phyloP scores from a whole-genome alignment of 768 basidiomycete genomes.

The Trametes cingulata region DNA sequence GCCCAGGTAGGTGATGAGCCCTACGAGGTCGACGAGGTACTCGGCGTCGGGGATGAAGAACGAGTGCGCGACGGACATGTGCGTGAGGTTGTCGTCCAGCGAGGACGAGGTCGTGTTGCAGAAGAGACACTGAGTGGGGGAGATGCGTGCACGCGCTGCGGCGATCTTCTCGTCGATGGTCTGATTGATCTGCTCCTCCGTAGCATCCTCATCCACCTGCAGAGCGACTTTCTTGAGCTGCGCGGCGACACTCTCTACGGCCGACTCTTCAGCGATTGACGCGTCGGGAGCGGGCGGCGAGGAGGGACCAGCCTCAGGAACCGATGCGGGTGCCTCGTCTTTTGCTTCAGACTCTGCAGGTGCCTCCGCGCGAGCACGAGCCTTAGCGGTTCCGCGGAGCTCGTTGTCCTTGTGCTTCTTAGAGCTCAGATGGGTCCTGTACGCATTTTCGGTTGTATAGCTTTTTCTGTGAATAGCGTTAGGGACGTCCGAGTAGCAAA shows the following conservation, averaged over 20 bases:
- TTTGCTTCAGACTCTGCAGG: background rate
- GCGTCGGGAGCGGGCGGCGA: background rate
- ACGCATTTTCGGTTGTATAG: conserved; percentile 89
- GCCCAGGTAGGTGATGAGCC: conserved; percentile 82
- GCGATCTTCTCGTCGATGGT: conserved; percentile 78
- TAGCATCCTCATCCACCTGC: conserved; percentile 39
- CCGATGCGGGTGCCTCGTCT: background rate
- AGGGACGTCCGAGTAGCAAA: background rate
- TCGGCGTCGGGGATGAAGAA: conserved; percentile 97
- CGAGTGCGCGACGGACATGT: conserved; percentile 88
- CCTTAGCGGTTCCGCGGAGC: conserved; percentile 43
- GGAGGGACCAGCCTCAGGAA: conserved; percentile 5
- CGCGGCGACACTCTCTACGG: conserved; percentile 1
- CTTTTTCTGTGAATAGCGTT: conserved; percentile 60
- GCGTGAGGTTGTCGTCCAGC: conserved; percentile 68
- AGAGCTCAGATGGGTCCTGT: conserved; percentile 82
- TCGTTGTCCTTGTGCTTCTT: conserved; percentile 88
- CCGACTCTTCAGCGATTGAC: background rate
- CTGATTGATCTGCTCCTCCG: conserved; percentile 48
- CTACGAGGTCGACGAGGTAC: conserved; percentile 80
- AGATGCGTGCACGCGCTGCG: conserved; percentile 63
- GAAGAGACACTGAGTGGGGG: conserved; percentile 80
- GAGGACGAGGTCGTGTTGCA: conserved; percentile 53
- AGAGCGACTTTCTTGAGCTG: conserved; percentile 25
- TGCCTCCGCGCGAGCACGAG: conserved; percentile 7